phyloP scores from a whole-genome alignment of 2,329 filamentous ascomycete genomes.

The Karstenula rhodostoma region DNA sequence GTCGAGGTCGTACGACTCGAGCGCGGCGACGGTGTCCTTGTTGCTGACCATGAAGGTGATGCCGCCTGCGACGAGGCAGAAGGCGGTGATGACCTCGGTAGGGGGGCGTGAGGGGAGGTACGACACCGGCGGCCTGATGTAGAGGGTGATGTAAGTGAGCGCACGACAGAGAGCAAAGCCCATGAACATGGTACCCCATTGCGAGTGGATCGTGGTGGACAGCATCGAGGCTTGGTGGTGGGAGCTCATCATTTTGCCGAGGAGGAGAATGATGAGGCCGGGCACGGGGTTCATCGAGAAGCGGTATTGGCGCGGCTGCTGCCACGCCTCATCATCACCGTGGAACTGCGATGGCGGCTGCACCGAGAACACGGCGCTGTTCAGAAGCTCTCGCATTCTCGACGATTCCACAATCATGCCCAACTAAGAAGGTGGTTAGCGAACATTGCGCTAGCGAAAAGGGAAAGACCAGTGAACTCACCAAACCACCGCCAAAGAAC shows the following conservation, averaged over 20 bases:
- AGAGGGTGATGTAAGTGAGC: conserved; percentile 81
- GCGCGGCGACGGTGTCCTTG: conserved; percentile 76
- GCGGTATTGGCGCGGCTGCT: conserved; percentile 71
- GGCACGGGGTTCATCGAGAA: conserved; percentile 90
- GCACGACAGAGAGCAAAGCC: conserved; percentile 81
- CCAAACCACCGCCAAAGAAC: conserved; percentile 90
- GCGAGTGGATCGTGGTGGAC: conserved; percentile 89
- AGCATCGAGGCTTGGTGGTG: conserved; percentile 86
- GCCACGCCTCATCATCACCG: conserved; percentile 59
- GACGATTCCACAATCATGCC: conserved; percentile 84
- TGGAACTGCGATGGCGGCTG: conserved; percentile 35
- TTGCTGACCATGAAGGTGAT: conserved; percentile 92
- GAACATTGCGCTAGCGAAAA: conserved; percentile 20
- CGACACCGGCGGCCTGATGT: conserved; percentile 80
- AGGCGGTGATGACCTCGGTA: conserved; percentile 85
- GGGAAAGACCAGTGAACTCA: conserved; percentile 55
- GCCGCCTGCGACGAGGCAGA: conserved; percentile 87
- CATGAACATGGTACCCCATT: conserved; percentile 88
- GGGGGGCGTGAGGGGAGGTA: conserved; percentile 84
- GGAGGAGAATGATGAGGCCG: conserved; percentile 81
- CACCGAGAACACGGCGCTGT: conserved; percentile 56
- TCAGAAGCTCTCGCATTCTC: conserved; percentile 71
- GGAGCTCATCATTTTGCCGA: conserved; percentile 94
- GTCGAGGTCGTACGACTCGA: conserved; percentile 79
- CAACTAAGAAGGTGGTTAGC: conserved; percentile 53